Evolutionary conservation across 106 monocot genomes (phyloP), one percentile per base, ranked within the genome.

Genomic region (Narthecium ossifragum): DNA sequence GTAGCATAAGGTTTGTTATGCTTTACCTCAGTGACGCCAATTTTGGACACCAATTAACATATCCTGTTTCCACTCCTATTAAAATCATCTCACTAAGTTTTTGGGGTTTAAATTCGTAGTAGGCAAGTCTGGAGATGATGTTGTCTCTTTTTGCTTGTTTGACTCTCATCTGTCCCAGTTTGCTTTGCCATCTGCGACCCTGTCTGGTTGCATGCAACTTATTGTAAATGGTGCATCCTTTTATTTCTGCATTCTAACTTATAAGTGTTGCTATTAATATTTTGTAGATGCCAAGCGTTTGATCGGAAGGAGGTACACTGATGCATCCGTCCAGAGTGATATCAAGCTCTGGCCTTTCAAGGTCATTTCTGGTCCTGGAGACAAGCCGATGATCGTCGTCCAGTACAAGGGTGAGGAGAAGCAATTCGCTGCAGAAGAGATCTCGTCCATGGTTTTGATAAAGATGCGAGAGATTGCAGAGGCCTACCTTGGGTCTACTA

Each of bases 351-450:
- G 57, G 57, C 57, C 57, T 8, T 53, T 53, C 53, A 80, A 80
- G 61, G 75, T 75, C 6, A 57, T 59, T n/a, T 31, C 80, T 43
- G 80, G 75, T 5, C 66, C 76, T 24, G 81, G 56, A 7, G 80
- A 79, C 58, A 81, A 76, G 54, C 81, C 81, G n/a, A 81, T 70
- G 72, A 81, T 81, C 37, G 31, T 59, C 12, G 75, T 80, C 26
- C 36, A 60, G 13, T 65, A 80, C 43, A 75, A 74, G 50, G 71
- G 60, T 9, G 79, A 66, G 31, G 73, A 74, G 8, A 74, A 74
- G 31, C 67, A 74, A 26, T 74, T 74, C 34, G 59, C 74, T 10
- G 74, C 74, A 12, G 74, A 74, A 55, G 74, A 74, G 27, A 74
- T 74, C 27, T 74, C 74, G 0, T 74, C 74, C 2, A 74, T 74